Conservation (phyloP, 495 filamentous ascomycete genomes). For the Evansstolkia leycettana region DNA sequence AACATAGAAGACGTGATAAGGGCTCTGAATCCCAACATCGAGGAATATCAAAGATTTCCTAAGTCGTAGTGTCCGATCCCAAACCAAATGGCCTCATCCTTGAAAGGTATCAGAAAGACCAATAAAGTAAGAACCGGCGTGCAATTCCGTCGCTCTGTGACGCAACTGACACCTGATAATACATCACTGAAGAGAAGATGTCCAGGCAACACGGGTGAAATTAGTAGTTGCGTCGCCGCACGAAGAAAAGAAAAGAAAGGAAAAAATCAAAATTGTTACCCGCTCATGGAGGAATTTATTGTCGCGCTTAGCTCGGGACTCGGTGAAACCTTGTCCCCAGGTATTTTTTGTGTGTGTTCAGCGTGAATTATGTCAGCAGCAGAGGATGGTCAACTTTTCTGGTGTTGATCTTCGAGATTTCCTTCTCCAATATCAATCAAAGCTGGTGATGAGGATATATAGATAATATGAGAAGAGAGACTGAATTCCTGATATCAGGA, state of each 20-base stretch:
- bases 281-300: constrained; percentile 13
- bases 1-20: too few species aligned
- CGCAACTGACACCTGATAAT: constrained; percentile 45
- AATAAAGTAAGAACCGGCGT: constrained; percentile 41
- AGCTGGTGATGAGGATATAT: constrained; percentile 44
- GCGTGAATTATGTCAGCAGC: constrained; percentile 3
- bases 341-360: constrained; percentile 3
- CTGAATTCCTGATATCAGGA: constrained; percentile 24
- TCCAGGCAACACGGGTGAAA: constrained; percentile 43
- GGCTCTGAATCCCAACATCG: too few species aligned
- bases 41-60: too few species aligned
- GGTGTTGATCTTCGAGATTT: constrained; percentile 1
- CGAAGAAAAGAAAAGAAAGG: constrained; percentile 40
- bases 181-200: constrained; percentile 32
- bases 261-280: constrained; percentile 9
- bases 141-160: constrained; percentile 51
- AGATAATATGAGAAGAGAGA: constrained; percentile 50
- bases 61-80: constrained; percentile 30
- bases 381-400: too few species aligned
- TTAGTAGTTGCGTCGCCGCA: constrained; percentile 46
- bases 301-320: constrained; percentile 1
- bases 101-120: constrained; percentile 29
- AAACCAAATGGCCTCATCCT: constrained; percentile 40
- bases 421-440: constrained; percentile 11
- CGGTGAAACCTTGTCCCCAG: constrained; percentile 1